Evolutionary conservation across 106 monocot genomes (phyloP).

Genomic region (Gastrodia elata): DNA sequence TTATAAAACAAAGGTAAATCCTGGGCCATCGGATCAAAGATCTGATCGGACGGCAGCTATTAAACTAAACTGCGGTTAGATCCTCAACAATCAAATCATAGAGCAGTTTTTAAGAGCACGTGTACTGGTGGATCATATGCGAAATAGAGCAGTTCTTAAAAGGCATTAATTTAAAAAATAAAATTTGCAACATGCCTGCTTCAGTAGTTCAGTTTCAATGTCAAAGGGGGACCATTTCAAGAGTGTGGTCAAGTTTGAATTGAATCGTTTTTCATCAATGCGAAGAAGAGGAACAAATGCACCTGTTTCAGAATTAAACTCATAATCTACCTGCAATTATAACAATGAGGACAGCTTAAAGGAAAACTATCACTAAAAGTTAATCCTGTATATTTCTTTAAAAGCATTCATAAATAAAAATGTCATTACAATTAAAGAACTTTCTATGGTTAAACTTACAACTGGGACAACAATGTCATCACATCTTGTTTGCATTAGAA

Average conservation of each 20-base stretch:
- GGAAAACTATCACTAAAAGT: conserved; percentile 2
- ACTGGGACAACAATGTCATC: conserved; percentile 53
- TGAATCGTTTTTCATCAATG: conserved; percentile 19
- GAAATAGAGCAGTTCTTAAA: not conserved
- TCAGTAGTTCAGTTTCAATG: conserved; percentile 38
- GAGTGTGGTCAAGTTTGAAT: conserved; percentile 28
- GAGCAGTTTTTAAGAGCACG: too few relatives aligned
- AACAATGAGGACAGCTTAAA: not conserved
- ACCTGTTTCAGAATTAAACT: conserved; percentile 20
- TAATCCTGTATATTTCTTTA: not conserved
- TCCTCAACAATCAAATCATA: too few relatives aligned
- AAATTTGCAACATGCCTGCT: conserved; percentile 24
- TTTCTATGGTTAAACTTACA: conserved; percentile 22
- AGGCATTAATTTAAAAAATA: not conserved
- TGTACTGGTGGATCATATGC: too few relatives aligned
- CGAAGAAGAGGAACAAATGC: conserved; percentile 10
- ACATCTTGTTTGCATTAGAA: conserved; percentile 32
- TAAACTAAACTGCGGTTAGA: too few relatives aligned
- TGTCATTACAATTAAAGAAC: not conserved
- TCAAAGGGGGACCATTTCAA: conserved; percentile 55
- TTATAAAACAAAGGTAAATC: too few relatives aligned
- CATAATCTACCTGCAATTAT: conserved; percentile 42
- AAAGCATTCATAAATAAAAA: not conserved
- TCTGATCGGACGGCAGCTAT: too few relatives aligned
- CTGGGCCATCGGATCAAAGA: too few relatives aligned